A percentile compares a stretch with the other conserved stretches of the same genome.
These are phyloP conservation scores for Pichia phayaonensis DNA, from an alignment of 805 yeast species.

Conservation along the genomic window DNA sequence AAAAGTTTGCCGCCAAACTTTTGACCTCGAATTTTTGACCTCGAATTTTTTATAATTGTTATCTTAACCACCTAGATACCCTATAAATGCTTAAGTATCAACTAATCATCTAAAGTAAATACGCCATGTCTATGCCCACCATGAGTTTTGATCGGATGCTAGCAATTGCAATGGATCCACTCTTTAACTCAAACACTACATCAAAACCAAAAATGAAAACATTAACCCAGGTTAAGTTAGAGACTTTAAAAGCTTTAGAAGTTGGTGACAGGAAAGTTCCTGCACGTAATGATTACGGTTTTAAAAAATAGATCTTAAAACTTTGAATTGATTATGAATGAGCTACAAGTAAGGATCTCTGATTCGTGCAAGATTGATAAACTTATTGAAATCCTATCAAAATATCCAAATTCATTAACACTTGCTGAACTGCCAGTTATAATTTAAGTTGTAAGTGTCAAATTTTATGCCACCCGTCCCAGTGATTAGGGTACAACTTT, in stretches of 20 bases:
- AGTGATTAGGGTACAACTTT: no score
- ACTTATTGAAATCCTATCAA: no score
- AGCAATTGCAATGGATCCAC: slow-evolving; percentile 11
- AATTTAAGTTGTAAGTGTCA: background rate
- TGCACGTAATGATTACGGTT: background rate
- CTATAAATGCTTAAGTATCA: background rate
- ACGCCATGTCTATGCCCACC: background rate
- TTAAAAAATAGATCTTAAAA: background rate
- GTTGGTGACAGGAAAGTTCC: background rate
- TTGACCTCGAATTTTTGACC: no score
- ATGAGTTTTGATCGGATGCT: slow-evolving; percentile 1
- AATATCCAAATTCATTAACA: no score
- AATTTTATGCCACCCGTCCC: no score
- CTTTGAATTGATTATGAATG: no score
- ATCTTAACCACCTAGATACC: no score
- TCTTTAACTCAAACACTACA: slow-evolving; percentile 2
- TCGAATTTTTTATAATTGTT: no score
- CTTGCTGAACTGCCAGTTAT: no score
- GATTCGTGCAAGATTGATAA: no score
- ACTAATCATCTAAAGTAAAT: no score
- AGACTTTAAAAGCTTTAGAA: background rate
- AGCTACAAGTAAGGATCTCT: no score
- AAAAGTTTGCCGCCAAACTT: background rate
- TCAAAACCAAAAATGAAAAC: slow-evolving; percentile 8
- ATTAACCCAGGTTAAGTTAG: slow-evolving; percentile 1